A percentile compares a stretch with the other conserved stretches of the same genome.
These are phyloP conservation scores for Zoysia matrella DNA, from an alignment of 202 grass and related monocot genomes.

Conservation along the genomic window DNA sequence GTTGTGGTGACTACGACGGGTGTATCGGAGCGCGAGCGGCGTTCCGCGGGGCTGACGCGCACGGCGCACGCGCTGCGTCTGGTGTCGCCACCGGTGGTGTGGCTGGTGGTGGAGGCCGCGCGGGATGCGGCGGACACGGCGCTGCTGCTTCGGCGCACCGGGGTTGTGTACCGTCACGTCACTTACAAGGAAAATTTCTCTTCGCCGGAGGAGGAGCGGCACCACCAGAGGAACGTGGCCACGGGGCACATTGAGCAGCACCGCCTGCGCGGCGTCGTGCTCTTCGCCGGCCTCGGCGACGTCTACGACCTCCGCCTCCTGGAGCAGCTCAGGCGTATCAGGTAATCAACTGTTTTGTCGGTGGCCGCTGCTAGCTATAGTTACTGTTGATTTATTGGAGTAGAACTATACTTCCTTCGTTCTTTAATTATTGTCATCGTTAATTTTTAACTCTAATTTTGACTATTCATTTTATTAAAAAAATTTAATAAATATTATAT, in stretches of 20 bases:
- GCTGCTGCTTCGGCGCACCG: slow-evolving; percentile 59
- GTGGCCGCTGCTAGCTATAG: background rate
- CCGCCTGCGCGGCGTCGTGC: slow-evolving; percentile 66
- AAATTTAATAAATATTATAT: too few relatives aligned
- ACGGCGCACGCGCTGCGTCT: slow-evolving; percentile 68
- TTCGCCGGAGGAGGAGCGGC: slow-evolving; percentile 44
- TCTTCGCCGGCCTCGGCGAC: slow-evolving; percentile 65
- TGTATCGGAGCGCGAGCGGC: slow-evolving; percentile 31
- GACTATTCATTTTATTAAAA: too few relatives aligned
- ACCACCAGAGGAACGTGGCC: slow-evolving; percentile 70
- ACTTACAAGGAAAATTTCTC: slow-evolving; percentile 60
- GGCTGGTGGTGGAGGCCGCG: slow-evolving; percentile 68
- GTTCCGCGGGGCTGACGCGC: slow-evolving; percentile 59
- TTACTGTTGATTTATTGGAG: too few relatives aligned
- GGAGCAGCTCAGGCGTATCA: slow-evolving; percentile 56
- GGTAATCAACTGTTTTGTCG: slow-evolving; percentile 30
- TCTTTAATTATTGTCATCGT: too few relatives aligned
- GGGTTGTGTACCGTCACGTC: slow-evolving; percentile 63
- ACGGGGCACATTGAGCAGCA: slow-evolving; percentile 70
- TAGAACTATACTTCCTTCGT: too few relatives aligned
- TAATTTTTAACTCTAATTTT: too few relatives aligned
- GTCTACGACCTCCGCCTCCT: slow-evolving; percentile 72
- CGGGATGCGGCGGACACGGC: slow-evolving; percentile 55
- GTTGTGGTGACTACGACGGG: slow-evolving; percentile 56
- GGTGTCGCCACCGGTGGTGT: slow-evolving; percentile 70